phyloP scores from a whole-genome alignment of 345 rosid species.

The Syzygium grande region DNA sequence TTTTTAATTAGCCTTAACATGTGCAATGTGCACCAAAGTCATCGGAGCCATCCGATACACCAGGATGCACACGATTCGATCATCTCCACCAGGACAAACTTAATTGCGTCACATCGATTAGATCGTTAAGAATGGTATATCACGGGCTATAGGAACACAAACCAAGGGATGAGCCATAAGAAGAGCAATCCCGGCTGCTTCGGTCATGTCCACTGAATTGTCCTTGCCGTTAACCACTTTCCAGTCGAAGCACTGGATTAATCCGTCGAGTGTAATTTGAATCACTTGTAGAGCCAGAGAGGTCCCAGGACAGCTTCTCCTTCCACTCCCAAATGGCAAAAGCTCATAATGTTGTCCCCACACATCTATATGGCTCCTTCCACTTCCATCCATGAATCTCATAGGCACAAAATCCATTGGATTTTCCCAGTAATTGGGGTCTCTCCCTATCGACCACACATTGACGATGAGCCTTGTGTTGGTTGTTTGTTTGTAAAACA shows the following conservation, averaged over 20 bases:
- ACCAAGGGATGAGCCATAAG: not conserved
- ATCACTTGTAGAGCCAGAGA: conserved; percentile 4
- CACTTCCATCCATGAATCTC: not conserved
- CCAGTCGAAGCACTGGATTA: not conserved
- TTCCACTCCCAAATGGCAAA: conserved; percentile 1
- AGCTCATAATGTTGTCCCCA: conserved; percentile 1
- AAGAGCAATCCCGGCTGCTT: not conserved
- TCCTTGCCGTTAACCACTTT: not conserved
- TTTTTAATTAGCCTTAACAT: not conserved
- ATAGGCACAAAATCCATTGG: not conserved
- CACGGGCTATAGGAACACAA: not conserved
- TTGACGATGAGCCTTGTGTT: not conserved
- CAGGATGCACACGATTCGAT: not conserved
- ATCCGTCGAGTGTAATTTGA: not conserved
- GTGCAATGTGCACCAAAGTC: not conserved
- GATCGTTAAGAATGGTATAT: not conserved
- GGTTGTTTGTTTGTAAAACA: no score
- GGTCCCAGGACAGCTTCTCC: conserved; percentile 1
- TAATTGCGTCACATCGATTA: not conserved
- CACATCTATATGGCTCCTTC: not conserved
- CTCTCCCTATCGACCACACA: not conserved
- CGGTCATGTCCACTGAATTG: not conserved
- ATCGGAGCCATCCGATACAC: not conserved
- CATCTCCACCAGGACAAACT: not conserved
- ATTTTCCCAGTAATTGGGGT: not conserved